phyloP scores from a whole-genome alignment of 257 asterid species.

The Lantana camara region DNA sequence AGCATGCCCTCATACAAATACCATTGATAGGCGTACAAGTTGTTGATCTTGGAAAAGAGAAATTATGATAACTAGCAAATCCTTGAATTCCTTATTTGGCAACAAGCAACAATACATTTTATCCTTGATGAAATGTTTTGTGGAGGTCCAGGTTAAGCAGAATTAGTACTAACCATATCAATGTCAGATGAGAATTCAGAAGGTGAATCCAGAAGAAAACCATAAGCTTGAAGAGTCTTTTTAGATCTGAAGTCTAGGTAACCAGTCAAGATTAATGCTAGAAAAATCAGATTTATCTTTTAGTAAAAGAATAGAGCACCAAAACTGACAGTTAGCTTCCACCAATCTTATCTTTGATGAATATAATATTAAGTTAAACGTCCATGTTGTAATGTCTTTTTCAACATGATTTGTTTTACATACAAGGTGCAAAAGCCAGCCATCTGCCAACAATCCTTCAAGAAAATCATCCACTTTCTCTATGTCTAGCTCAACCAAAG shows the following conservation, averaged over 20 bases:
- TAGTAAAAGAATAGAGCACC: constrained; percentile 65
- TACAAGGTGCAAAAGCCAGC: constrained; percentile 73
- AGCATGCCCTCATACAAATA: too few species aligned
- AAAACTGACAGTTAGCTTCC: constrained; percentile 76
- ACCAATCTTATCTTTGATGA: constrained; percentile 59
- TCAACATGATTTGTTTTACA: constrained; percentile 47
- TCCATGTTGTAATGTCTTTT: constrained; percentile 69
- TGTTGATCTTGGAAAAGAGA: constrained; percentile 74
- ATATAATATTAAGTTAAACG: constrained; percentile 71
- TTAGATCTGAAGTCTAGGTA: too few species aligned
- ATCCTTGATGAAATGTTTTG: constrained; percentile 81
- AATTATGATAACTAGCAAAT: constrained; percentile 55
- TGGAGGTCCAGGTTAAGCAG: constrained; percentile 65
- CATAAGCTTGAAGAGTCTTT: too few species aligned
- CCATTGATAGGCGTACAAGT: constrained; percentile 62
- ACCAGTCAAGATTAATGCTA: too few species aligned
- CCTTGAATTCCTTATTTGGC: constrained; percentile 84
- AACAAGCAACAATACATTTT: constrained; percentile 48
- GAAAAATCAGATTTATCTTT: too few species aligned
- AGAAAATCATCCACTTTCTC: constrained; percentile 72
- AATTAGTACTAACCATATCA: constrained; percentile 55
- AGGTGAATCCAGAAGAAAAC: too few species aligned
- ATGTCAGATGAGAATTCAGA: constrained; percentile 46
- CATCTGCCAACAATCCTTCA: constrained; percentile 62
- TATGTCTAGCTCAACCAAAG: constrained; percentile 50